Conservation (phyloP, 2,329 filamentous ascomycete species). For the Ascochyta clinopodiicola region DNA sequence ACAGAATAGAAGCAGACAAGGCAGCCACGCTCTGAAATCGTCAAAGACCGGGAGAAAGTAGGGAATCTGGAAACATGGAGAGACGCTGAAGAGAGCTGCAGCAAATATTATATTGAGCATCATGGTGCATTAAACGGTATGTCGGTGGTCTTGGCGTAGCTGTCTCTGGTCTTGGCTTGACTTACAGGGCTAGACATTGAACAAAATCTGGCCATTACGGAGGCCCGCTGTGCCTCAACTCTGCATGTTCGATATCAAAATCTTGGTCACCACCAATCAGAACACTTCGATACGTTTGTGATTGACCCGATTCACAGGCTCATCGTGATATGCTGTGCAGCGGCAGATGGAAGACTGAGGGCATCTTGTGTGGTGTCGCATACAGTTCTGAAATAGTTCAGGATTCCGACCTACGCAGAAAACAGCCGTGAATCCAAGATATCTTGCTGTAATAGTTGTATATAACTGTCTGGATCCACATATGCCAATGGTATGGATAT, state of each 20-base stretch:
- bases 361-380: neutral
- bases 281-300: neutral
- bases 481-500: neutral
- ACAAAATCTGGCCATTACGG: neutral
- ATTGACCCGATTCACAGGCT: neutral
- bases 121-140: neutral
- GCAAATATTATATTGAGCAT: neutral
- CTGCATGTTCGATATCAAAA: neutral
- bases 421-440: neutral
- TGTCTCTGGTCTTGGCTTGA: neutral
- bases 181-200: neutral
- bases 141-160: neutral
- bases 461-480: neutral
- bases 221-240: neutral
- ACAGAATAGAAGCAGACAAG: neutral
- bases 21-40: too few relatives aligned
- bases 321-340: neutral
- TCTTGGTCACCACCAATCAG: neutral
- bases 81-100: neutral
- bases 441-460: neutral
- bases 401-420: neutral
- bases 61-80: neutral
- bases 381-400: neutral
- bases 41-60: neutral
- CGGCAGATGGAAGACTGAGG: neutral